Conservation (phyloP, 2,329 filamentous ascomycete species). For the Colletotrichum truncatum region DNA sequence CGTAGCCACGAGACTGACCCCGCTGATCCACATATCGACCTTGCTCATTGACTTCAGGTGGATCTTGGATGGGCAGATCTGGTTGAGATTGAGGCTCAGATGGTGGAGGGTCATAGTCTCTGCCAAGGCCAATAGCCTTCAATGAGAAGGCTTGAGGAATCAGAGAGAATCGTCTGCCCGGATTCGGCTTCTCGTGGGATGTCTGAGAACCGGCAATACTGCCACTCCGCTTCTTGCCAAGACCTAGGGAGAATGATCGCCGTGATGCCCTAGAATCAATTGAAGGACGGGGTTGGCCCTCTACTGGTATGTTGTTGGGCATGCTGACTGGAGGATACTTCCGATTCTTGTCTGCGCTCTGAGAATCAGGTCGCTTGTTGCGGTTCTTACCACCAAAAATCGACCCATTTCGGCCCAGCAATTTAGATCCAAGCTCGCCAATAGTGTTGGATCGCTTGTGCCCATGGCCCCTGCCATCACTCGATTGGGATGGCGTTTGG, state of each 20-base stretch:
- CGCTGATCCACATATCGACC: constrained; percentile 44
- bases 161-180: constrained; percentile 77
- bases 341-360: constrained; percentile 53
- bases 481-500: constrained; percentile 28
- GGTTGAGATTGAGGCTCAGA: constrained; percentile 59
- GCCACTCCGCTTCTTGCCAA: constrained; percentile 77
- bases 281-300: constrained; percentile 68
- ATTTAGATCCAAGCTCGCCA: constrained; percentile 82
- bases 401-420: constrained; percentile 85
- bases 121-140: constrained; percentile 69
- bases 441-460: constrained; percentile 81
- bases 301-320: constrained; percentile 73
- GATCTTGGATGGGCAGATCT: constrained; percentile 62
- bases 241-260: constrained; percentile 75
- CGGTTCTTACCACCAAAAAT: constrained; percentile 74
- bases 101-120: constrained; percentile 58
- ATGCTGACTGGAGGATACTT: constrained; percentile 93
- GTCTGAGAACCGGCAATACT: constrained; percentile 67
- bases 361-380: constrained; percentile 55
- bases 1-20: constrained; percentile 28
- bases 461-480: constrained; percentile 52
- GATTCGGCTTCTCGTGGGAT: constrained; percentile 65
- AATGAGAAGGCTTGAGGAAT: constrained; percentile 72
- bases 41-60: constrained; percentile 47
- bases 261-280: constrained; percentile 75